Conservation (phyloP, 2,329 filamentous ascomycete genomes). For the Colletotrichum sp. region DNA sequence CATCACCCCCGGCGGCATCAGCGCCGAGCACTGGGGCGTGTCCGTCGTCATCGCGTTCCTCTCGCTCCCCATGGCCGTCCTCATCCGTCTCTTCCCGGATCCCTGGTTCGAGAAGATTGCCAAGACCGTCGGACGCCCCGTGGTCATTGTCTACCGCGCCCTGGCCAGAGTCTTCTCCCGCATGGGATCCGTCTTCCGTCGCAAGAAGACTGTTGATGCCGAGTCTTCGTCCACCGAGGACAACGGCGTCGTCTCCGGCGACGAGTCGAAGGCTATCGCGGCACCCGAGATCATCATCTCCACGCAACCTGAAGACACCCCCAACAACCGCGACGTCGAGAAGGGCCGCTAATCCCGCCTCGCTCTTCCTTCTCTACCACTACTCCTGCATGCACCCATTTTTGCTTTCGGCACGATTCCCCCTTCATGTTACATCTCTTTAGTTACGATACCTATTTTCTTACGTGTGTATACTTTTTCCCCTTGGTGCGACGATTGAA, state of each 20-base stretch:
- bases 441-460: conserved; percentile 12
- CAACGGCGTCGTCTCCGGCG: not conserved
- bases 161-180: conserved; percentile 29
- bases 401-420: not conserved
- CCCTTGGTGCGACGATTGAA: not conserved
- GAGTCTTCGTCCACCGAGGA: not conserved
- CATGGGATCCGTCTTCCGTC: conserved; percentile 4
- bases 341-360: not conserved
- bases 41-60: conserved; percentile 53
- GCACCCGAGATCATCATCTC: conserved; percentile 14
- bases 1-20: conserved; percentile 42
- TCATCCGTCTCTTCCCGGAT: conserved; percentile 57
- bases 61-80: conserved; percentile 54
- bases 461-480: not conserved
- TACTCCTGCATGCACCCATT: not conserved
- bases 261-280: not conserved
- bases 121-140: conserved; percentile 98
- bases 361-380: not conserved
- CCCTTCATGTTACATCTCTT: not conserved
- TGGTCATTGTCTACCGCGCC: conserved; percentile 79
- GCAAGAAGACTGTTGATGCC: not conserved
- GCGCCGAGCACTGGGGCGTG: conserved; percentile 59
- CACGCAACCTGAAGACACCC: not conserved
- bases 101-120: conserved; percentile 84
- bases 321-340: not conserved